phyloP scores from a whole-genome alignment of 2,329 filamentous ascomycete genomes.

The Aspergillus sergii region DNA sequence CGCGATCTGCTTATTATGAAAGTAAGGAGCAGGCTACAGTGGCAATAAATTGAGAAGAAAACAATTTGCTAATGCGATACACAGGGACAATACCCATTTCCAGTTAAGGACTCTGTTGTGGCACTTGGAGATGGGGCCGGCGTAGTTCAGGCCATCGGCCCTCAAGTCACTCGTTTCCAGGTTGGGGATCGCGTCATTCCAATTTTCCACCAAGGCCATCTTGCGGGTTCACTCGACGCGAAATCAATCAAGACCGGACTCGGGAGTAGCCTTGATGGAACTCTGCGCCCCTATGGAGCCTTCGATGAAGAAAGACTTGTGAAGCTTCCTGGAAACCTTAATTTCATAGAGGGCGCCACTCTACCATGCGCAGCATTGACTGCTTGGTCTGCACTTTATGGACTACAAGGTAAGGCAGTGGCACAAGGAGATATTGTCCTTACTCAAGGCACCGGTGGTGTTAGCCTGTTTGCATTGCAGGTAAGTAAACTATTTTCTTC shows the following conservation, averaged over 20 bases:
- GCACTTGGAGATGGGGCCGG: not conserved
- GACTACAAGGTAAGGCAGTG: conserved; percentile 45
- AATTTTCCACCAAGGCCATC: not conserved
- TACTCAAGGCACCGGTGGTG: conserved; percentile 59
- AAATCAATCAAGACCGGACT: not conserved
- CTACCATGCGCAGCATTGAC: conserved; percentile 58
- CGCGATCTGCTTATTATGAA: no score
- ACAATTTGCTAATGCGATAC: no score
- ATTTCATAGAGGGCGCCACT: conserved; percentile 52
- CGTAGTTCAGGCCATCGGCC: not conserved
- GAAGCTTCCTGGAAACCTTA: conserved; percentile 61
- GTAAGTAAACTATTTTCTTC: not conserved
- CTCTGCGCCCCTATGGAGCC: conserved; percentile 62
- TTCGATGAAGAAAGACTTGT: conserved; percentile 56
- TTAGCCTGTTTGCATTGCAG: conserved; percentile 50
- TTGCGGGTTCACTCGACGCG: not conserved
- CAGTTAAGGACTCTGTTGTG: not conserved
- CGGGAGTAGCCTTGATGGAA: conserved; percentile 61
- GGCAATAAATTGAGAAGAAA: no score
- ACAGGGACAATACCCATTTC: not conserved
- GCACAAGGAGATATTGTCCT: conserved; percentile 56
- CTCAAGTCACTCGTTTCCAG: not conserved
- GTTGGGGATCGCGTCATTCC: not conserved
- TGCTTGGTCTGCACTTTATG: conserved; percentile 63
- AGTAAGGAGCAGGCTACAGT: no score